These are phyloP conservation scores for Sicyos edulis DNA, from an alignment of 306 rosid genomes.

Conservation along the genomic window DNA sequence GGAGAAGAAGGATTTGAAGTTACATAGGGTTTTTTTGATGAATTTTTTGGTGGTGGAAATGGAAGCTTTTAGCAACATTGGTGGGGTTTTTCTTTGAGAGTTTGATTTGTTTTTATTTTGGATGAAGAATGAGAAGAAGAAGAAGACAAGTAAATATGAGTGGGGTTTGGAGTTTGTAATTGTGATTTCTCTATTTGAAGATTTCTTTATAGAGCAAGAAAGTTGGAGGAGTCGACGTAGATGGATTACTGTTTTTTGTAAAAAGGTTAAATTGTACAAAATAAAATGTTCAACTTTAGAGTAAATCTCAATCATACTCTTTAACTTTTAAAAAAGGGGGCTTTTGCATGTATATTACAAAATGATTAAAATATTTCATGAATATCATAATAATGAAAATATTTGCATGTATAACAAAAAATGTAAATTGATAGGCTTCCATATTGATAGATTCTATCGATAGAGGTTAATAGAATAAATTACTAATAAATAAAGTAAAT, in stretches of 20 bases:
- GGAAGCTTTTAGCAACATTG: constrained; percentile 61
- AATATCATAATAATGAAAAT: too few species aligned
- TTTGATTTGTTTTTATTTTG: neutral
- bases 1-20: constrained; percentile 63
- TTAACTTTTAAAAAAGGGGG: too few species aligned
- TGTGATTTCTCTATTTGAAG: constrained; percentile 18
- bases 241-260: constrained; percentile 13
- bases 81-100: neutral
- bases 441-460: too few species aligned
- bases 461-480: too few species aligned
- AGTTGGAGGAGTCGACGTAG: constrained; percentile 42
- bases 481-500: too few species aligned
- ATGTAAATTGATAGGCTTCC: too few species aligned
- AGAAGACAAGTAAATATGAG: neutral
- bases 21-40: constrained; percentile 58
- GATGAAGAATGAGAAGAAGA: neutral
- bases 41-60: constrained; percentile 70
- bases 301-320: too few species aligned
- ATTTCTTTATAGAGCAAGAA: constrained; percentile 39
- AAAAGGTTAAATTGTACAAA: too few species aligned
- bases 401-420: too few species aligned
- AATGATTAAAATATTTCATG: too few species aligned
- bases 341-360: too few species aligned
- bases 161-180: neutral
- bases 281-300: too few species aligned